Base-by-base conservation (phyloP, 2,329 filamentous ascomycete species). In the Trichoderma sp. region DNA sequence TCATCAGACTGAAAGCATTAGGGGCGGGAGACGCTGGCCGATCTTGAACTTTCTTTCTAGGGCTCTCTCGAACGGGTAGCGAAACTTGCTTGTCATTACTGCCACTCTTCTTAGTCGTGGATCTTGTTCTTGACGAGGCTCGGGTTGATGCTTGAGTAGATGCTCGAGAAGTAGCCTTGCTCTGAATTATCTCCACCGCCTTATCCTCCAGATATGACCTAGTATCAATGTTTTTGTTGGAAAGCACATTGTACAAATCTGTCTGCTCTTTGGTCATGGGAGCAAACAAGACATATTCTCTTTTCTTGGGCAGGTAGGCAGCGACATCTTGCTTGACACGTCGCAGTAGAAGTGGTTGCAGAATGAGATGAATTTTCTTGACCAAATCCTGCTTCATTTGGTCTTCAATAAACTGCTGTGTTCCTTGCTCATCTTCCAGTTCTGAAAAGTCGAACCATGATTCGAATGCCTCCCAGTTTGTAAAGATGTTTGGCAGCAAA, bases 391-490 rank as follows among this genome's bases (percentile, higher is more conserved):
- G 81, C 46, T 83, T 83, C 72, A 90, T 88, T 66, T 92, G 88
- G 74, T 97, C 91, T 4, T 90, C 90, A 7, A 96, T 86, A 63
- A 97, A 91, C 55, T 94, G 88, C 60, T 92, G 89, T 1, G 93
- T 91, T 0, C 89, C 90, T 43, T 91, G 86, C 72, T 94, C 93
- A 70, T 98, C 93, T 67, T 96, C 89, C 1, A 99, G 84, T 8
- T 94, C 94, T 0, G 92, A 96, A 74, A 99, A 99, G 78, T 99
- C 95, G 71, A 99, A 99, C 94, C 95, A 98, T 1, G 89, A 89
- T 76, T 97, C 93, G 69, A 99, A 99, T 0, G 92, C 93, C 58
- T 96, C 93, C 78, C 96, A 90, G 74, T 97, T 92, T 56, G 94
- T 93, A 74, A 99, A 99, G 37, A 97, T 94, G 49, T 92, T 92